phyloP scores from a whole-genome alignment of 805 yeast species.

The Naumovozyma castellii region DNA sequence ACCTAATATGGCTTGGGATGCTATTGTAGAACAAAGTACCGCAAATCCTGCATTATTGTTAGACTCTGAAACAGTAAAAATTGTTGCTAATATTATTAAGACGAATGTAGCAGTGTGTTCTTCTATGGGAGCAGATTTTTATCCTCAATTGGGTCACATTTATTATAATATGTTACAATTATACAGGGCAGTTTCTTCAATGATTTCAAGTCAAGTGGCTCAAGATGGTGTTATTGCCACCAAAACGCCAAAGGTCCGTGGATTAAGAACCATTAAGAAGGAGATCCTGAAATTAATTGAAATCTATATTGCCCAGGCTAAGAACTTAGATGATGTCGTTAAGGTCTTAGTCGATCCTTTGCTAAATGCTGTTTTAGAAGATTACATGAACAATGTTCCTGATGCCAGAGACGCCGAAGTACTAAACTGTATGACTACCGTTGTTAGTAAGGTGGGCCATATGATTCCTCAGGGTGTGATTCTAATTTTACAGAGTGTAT shows the following conservation, averaged over 20 bases:
- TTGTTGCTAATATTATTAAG: constrained; percentile 86
- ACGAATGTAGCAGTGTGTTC: constrained; percentile 92
- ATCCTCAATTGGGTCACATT: constrained; percentile 76
- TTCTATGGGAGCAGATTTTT: constrained; percentile 87
- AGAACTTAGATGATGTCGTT: constrained; percentile 74
- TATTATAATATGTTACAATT: constrained; percentile 84
- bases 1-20: constrained; percentile 92
- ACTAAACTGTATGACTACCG: constrained; percentile 84
- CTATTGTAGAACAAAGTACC: constrained; percentile 76
- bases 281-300: constrained; percentile 85
- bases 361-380: constrained; percentile 77
- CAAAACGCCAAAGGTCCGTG: constrained; percentile 89
- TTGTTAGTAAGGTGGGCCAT: constrained; percentile 79
- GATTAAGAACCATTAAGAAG: constrained; percentile 90
- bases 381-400: constrained; percentile 79
- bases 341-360: constrained; percentile 74
- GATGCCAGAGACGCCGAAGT: constrained; percentile 98
- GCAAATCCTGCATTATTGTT: constrained; percentile 72
- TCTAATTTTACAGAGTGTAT: constrained; percentile 76
- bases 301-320: constrained; percentile 80
- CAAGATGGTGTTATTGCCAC: constrained; percentile 81
- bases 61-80: constrained; percentile 78
- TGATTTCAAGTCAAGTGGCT: constrained; percentile 75
- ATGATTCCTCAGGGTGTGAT: constrained; percentile 86
- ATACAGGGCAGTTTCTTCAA: constrained; percentile 77